Conservation (phyloP, 2,329 filamentous ascomycete species). For the Venturia carpophila region DNA sequence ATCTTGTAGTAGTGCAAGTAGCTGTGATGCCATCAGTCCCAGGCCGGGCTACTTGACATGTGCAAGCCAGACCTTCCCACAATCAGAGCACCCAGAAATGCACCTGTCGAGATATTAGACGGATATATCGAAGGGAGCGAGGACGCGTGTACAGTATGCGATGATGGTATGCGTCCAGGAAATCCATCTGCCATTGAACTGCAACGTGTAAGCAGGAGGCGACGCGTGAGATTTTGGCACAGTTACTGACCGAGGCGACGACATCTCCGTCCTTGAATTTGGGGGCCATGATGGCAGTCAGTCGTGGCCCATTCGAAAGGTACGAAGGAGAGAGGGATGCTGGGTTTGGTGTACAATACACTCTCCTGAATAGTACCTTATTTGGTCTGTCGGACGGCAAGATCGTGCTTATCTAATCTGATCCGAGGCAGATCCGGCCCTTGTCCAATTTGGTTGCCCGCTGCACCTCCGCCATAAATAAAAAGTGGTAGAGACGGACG, state of each 20-base stretch:
- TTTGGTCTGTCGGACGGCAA: not conserved
- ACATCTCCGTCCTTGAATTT: conserved; percentile 56
- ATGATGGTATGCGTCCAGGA: conserved; percentile 77
- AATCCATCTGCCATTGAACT: conserved; percentile 83
- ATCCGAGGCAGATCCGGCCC: not conserved
- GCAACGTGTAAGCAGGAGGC: conserved; percentile 21
- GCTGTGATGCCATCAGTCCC: conserved; percentile 29
- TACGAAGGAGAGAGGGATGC: conserved; percentile 25
- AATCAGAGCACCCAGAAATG: conserved; percentile 78
- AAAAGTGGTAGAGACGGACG: not conserved
- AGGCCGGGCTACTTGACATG: not conserved
- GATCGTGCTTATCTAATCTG: not conserved
- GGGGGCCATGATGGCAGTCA: conserved; percentile 43
- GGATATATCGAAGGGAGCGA: not conserved
- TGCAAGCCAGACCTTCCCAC: conserved; percentile 50
- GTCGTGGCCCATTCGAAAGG: conserved; percentile 23
- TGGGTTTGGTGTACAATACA: not conserved
- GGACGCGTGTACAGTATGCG: conserved; percentile 58
- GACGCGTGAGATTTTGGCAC: conserved; percentile 10
- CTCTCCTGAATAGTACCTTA: conserved; percentile 6
- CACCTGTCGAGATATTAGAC: conserved; percentile 43
- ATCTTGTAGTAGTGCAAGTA: conserved; percentile 92
- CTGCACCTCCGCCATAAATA: conserved; percentile 2
- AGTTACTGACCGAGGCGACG: conserved; percentile 47
- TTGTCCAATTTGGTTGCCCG: not conserved